phyloP scores from a whole-genome alignment of 1,284 basidiomycete species.

The Microbotryum intermedium region DNA sequence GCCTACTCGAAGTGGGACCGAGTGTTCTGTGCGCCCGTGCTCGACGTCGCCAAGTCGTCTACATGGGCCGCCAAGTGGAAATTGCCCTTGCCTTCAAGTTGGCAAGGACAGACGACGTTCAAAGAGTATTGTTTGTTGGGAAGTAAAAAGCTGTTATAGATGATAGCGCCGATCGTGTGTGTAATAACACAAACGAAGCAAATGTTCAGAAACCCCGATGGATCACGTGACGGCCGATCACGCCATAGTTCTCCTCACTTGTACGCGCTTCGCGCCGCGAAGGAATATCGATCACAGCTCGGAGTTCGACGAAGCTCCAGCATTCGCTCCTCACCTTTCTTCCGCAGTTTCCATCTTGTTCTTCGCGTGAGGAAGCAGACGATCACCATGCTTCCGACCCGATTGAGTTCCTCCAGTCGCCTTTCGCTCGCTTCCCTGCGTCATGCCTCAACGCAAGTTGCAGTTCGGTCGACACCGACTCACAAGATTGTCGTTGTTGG shows the following conservation, averaged over 20 bases:
- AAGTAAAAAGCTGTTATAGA: constrained; percentile 20
- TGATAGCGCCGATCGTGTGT: too few relatives aligned
- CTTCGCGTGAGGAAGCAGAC: too few relatives aligned
- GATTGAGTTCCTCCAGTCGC: background rate
- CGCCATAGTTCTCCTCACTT: too few relatives aligned
- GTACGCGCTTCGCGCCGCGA: too few relatives aligned
- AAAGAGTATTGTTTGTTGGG: constrained; percentile 48
- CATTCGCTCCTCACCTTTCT: too few relatives aligned
- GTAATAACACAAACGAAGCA: too few relatives aligned
- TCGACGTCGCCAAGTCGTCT: constrained; percentile 66
- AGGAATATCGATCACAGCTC: too few relatives aligned
- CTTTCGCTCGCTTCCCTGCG: background rate
- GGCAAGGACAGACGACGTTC: constrained; percentile 48
- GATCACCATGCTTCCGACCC: background rate
- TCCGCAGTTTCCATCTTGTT: too few relatives aligned
- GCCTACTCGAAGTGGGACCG: constrained; percentile 64
- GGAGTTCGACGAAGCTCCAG: too few relatives aligned
- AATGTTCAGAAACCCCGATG: too few relatives aligned
- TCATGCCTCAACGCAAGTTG: background rate
- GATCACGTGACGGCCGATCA: too few relatives aligned
- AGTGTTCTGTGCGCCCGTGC: constrained; percentile 64
- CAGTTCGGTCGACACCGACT: constrained; percentile 4
- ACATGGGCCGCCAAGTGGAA: constrained; percentile 64
- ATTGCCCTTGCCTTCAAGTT: constrained; percentile 55
- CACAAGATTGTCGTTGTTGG: constrained; percentile 39